Conservation (phyloP, 148 eudicot species). For the Rhododendron kiyosumense region DNA sequence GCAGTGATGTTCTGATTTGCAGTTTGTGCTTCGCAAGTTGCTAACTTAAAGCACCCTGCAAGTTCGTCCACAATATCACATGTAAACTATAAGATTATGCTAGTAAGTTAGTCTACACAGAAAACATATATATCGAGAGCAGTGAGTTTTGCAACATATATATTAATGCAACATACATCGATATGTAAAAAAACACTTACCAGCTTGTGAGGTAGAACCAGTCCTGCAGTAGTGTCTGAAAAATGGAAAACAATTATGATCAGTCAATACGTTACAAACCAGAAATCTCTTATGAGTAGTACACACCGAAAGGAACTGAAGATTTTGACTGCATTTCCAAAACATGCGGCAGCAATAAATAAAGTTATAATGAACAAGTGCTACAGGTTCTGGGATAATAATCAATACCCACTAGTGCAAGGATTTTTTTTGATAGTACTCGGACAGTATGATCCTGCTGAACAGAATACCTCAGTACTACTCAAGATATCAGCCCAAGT, state of each 20-base stretch:
- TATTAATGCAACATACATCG: not conserved
- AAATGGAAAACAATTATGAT: constrained; percentile 3
- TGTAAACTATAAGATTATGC: not conserved
- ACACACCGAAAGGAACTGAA: not conserved
- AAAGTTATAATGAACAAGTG: not conserved
- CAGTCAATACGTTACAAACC: not conserved
- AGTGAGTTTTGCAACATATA: not conserved
- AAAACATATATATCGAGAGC: not conserved
- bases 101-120: not conserved
- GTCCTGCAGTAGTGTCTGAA: constrained; percentile 72
- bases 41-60: constrained; percentile 72
- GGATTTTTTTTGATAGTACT: constrained; percentile 41
- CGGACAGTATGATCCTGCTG: constrained; percentile 88
- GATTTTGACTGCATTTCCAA: not conserved
- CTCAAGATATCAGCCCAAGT: constrained; percentile 62
- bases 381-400: constrained; percentile 30
- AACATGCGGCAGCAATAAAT: not conserved
- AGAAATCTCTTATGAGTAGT: not conserved
- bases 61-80: constrained; percentile 1
- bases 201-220: constrained; percentile 59
- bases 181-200: constrained; percentile 26
- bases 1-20: constrained; percentile 72
- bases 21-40: constrained; percentile 52
- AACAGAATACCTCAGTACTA: constrained; percentile 71
- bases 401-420: constrained; percentile 71